Evolutionary conservation across 345 rosid genomes (phyloP), one percentile per base, ranked within the genome.

Genomic region (Conringia planisiliqua): DNA sequence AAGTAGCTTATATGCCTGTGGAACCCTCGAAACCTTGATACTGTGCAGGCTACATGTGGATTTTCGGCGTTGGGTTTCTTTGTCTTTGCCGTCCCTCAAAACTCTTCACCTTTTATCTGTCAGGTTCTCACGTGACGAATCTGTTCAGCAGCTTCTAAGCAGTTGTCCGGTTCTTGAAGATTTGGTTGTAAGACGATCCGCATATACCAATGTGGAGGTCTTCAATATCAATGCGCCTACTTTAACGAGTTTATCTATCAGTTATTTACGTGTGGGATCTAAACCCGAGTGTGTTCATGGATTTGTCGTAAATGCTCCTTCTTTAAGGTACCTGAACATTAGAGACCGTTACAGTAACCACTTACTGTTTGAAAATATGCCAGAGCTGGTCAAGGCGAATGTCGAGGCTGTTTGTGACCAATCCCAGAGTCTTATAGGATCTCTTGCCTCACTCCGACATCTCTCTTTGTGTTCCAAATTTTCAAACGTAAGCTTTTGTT

Each of bases 81-180:
- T 22, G 24, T 22, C 1, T 22, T 22, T 22, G 55, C 20, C 27
- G 8, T 63, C 44, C 42, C 44, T 66, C 12, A 66, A 66, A 47
- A 18, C 32, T 32, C 70, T 66, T 33, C 18, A 24, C 58, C 70
- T 66, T 62, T 39, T 61, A 47, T 32, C 30, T 2, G 71, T 66
- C 44, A 56, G 12, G 54, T 69, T 55, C 73, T 69, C 65, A 30
- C 0, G 73, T 0, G 65, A 69, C n/a, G 20, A 69, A 29, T 69
- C 73, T 58, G 74, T 58, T 16, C 12, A 44, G 10, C 58, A 4
- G 46, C 46, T 70, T 44, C 22, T 70, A 58, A 18, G 56, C 57
- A 58, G 7, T 42, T 70, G 74, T n/a, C 46, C 57, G 2, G 57
- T 51, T 51, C 57, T 51, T 24, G 8, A 24, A 51, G 57, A 51